Conservation (phyloP, 345 rosid species). For the Populus davidiana region DNA sequence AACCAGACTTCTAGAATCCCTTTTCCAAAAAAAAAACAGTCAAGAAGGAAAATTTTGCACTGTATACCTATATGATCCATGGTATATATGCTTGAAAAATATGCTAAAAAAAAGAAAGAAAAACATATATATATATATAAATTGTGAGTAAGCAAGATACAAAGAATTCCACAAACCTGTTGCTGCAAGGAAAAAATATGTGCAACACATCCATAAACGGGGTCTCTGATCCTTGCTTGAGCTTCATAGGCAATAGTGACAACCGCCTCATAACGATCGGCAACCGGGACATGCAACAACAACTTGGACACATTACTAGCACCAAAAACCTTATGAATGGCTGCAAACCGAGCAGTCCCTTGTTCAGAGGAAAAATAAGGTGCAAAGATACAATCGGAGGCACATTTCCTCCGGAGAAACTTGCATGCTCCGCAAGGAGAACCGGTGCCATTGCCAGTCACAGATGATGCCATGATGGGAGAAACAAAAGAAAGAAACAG, state of each 20-base stretch:
- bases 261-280: conserved; percentile 70
- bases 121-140: neutral
- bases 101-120: neutral
- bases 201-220: conserved; percentile 76
- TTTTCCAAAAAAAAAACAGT: neutral
- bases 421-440: conserved; percentile 87
- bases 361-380: conserved; percentile 72
- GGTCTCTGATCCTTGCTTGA: conserved; percentile 66
- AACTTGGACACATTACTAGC: conserved; percentile 73
- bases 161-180: conserved; percentile 42
- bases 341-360: conserved; percentile 64
- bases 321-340: conserved; percentile 76
- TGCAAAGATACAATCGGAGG: conserved; percentile 63
- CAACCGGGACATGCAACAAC: conserved; percentile 53
- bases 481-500: neutral
- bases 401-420: conserved; percentile 68
- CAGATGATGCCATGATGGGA: conserved; percentile 42
- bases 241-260: conserved; percentile 73
- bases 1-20: neutral
- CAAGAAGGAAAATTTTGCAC: neutral
- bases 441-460: conserved; percentile 26
- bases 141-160: neutral
- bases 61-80: neutral
- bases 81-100: neutral
- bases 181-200: conserved; percentile 70